Evolutionary conservation across 1,284 basidiomycete species (phyloP).

Genomic region (Ustilago nuda): DNA sequence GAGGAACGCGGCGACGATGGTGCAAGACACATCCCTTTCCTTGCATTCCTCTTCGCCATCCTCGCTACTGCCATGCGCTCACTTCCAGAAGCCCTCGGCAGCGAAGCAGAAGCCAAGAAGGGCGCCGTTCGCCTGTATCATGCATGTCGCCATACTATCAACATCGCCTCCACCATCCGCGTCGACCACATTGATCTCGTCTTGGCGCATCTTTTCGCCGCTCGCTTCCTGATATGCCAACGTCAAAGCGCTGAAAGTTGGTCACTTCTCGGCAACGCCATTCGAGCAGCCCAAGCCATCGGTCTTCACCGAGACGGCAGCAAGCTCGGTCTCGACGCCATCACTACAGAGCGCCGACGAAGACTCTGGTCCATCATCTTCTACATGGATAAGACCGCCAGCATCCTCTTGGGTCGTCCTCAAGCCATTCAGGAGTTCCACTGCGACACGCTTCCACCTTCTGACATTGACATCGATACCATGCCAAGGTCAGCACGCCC

Average conservation of each 20-base stretch:
- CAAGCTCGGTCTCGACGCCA: slow-evolving; percentile 74
- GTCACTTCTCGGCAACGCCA: slow-evolving; percentile 91
- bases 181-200: slow-evolving; percentile 67
- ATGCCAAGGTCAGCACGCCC: slow-evolving; percentile 66
- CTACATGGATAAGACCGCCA: slow-evolving; percentile 90
- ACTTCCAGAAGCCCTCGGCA: slow-evolving; percentile 78
- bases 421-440: slow-evolving; percentile 80
- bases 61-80: slow-evolving; percentile 88
- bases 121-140: slow-evolving; percentile 67
- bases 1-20: slow-evolving; percentile 72
- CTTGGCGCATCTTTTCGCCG: slow-evolving; percentile 71
- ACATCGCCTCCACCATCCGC: slow-evolving; percentile 60
- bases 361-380: slow-evolving; percentile 94
- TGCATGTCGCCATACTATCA: slow-evolving; percentile 75
- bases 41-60: slow-evolving; percentile 90
- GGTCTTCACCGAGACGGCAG: slow-evolving; percentile 90
- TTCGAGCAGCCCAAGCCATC: slow-evolving; percentile 91
- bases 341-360: slow-evolving; percentile 86
- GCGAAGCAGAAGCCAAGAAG: slow-evolving; percentile 56
- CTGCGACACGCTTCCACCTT: slow-evolving; percentile 83
- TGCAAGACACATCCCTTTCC: slow-evolving; percentile 81
- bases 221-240: slow-evolving; percentile 89
- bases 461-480: slow-evolving; percentile 80
- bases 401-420: slow-evolving; percentile 84
- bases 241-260: slow-evolving; percentile 91